phyloP scores from a whole-genome alignment of 371 early-diverging fungal genomes.

The Paraphysoderma sedebokerense region DNA sequence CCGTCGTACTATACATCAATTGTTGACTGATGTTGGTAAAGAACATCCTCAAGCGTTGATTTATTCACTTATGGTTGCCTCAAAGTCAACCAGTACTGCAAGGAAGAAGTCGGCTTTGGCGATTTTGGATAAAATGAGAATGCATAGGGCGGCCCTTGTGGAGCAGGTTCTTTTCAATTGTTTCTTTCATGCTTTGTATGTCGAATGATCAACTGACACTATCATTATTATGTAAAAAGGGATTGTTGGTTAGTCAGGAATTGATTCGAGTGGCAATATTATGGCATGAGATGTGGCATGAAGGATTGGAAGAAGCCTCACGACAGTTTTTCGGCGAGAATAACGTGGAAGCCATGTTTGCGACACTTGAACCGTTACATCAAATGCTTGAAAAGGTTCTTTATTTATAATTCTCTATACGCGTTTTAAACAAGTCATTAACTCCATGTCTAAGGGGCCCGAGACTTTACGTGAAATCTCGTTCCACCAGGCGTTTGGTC shows the following conservation, averaged over 20 bases:
- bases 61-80: constrained; percentile 89
- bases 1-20: constrained; percentile 68
- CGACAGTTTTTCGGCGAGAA: constrained; percentile 69
- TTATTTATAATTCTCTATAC: neutral
- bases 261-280: constrained; percentile 90
- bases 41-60: constrained; percentile 94
- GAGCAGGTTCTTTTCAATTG: constrained; percentile 39
- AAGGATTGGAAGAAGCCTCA: constrained; percentile 85
- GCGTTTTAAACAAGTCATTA: too few relatives aligned
- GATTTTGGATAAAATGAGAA: constrained; percentile 84
- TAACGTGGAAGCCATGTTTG: constrained; percentile 83
- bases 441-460: constrained; percentile 45
- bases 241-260: constrained; percentile 86
- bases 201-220: neutral
- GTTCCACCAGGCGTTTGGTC: constrained; percentile 85
- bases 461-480: constrained; percentile 87
- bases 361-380: constrained; percentile 73
- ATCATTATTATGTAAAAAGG: constrained; percentile 18
- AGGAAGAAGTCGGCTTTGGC: constrained; percentile 70
- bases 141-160: constrained; percentile 65
- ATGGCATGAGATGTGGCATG: constrained; percentile 97
- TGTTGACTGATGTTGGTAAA: constrained; percentile 82
- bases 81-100: constrained; percentile 65
- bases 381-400: constrained; percentile 61
- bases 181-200: neutral